These are phyloP conservation scores for Calonectria pseudoreteaudii DNA, from an alignment of 2,329 filamentous ascomycete species.

Conservation along the genomic window DNA sequence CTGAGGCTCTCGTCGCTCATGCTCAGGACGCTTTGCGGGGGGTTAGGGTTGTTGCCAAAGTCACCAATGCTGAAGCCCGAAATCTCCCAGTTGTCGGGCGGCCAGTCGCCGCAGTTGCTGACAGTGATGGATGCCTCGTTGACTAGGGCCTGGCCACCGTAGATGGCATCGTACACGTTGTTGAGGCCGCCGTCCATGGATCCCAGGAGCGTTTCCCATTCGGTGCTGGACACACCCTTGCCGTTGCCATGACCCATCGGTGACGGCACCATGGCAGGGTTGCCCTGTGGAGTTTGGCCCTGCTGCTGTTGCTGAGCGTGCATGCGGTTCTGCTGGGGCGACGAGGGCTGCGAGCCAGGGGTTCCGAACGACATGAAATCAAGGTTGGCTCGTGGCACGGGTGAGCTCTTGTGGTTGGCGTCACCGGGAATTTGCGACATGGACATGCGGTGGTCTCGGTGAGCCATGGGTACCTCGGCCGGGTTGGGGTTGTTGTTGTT, in stretches of 20 bases:
- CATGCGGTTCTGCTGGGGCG: slow-evolving; percentile 57
- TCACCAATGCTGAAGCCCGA: slow-evolving; percentile 63
- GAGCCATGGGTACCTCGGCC: slow-evolving; percentile 46
- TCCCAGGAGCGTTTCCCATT: slow-evolving; percentile 86
- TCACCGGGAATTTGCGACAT: slow-evolving; percentile 57
- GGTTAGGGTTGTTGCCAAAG: slow-evolving; percentile 54
- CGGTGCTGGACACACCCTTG: slow-evolving; percentile 69
- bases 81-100: slow-evolving; percentile 69
- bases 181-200: slow-evolving; percentile 83
- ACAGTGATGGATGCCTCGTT: slow-evolving; percentile 59
- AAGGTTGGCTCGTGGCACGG: slow-evolving; percentile 56
- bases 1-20: slow-evolving; percentile 70
- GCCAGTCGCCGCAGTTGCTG: slow-evolving; percentile 61
- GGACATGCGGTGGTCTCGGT: slow-evolving; percentile 62
- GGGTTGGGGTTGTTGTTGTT: slow-evolving; percentile 53
- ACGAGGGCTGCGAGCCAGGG: slow-evolving; percentile 62
- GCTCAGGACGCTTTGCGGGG: slow-evolving; percentile 66
- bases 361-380: slow-evolving; percentile 69
- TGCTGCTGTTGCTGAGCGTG: slow-evolving; percentile 39
- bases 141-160: slow-evolving; percentile 71
- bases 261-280: slow-evolving; percentile 44
- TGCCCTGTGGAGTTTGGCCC: slow-evolving; percentile 31
- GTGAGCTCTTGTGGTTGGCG: slow-evolving; percentile 38
- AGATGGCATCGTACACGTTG: slow-evolving; percentile 88
- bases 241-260: slow-evolving; percentile 20